Evolutionary conservation across 495 filamentous ascomycete genomes (phyloP).

Genomic region (Tuber calosporum): DNA sequence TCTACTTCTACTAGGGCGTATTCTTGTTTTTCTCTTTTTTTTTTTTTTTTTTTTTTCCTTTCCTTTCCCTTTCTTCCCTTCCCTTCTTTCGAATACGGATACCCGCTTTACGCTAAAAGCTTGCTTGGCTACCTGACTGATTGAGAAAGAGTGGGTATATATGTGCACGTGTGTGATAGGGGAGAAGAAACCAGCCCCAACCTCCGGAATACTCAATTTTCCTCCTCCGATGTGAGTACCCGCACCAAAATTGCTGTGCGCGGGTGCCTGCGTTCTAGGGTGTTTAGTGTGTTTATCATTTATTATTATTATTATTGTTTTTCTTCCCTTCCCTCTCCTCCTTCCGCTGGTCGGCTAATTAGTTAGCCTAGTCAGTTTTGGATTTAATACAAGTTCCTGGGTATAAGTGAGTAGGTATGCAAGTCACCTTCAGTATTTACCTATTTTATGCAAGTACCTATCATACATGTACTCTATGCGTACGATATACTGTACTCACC

Average conservation of each 20-base stretch:
- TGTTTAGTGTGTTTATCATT: not conserved
- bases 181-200: not conserved
- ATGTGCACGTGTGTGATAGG: not conserved
- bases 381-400: no score
- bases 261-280: not conserved
- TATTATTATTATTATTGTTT: not conserved
- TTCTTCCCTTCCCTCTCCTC: not conserved
- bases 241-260: not conserved
- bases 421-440: no score
- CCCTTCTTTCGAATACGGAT: not conserved
- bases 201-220: constrained; percentile 1
- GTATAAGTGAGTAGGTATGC: no score
- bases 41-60: not conserved
- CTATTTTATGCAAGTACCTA: not conserved
- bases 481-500: not conserved
- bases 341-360: not conserved
- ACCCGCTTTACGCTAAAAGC: not conserved
- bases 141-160: not conserved
- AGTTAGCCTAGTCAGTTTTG: not conserved
- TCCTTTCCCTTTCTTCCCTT: not conserved
- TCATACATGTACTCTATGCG: not conserved
- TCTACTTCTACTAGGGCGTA: not conserved
- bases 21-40: not conserved
- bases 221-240: not conserved
- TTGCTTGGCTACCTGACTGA: not conserved